phyloP scores from a whole-genome alignment of 2,329 filamentous ascomycete species.

The Neoarthrinium moseri region DNA sequence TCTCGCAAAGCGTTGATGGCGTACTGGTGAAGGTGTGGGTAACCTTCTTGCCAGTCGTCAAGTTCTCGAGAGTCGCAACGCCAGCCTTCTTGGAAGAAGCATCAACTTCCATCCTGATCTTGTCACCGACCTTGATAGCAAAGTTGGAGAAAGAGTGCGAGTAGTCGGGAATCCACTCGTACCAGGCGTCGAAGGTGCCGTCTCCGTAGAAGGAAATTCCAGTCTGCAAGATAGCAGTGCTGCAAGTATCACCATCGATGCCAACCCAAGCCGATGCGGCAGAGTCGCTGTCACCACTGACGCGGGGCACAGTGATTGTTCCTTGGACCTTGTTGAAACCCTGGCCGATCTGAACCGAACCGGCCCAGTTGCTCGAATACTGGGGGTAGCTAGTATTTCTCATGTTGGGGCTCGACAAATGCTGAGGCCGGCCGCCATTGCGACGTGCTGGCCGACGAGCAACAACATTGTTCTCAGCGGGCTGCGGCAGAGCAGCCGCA shows the following conservation, averaged over 20 bases:
- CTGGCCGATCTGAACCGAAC: conserved; percentile 50
- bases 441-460: conserved; percentile 42
- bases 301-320: conserved; percentile 51
- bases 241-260: conserved; percentile 59
- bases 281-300: conserved; percentile 26
- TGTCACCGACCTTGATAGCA: conserved; percentile 28
- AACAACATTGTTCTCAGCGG: conserved; percentile 37
- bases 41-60: conserved; percentile 48
- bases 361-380: conserved; percentile 60
- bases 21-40: conserved; percentile 48
- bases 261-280: conserved; percentile 46
- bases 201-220: conserved; percentile 52
- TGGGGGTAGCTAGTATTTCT: conserved; percentile 33
- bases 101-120: conserved; percentile 25
- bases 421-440: conserved; percentile 30
- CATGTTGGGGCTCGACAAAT: conserved; percentile 17
- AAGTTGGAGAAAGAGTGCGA: conserved; percentile 51
- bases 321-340: conserved; percentile 53
- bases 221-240: conserved; percentile 53
- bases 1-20: conserved; percentile 43
- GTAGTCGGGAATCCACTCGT: conserved; percentile 58
- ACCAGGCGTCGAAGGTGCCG: conserved; percentile 50
- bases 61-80: conserved; percentile 49
- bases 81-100: conserved; percentile 41
- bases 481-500: conserved; percentile 27